These are phyloP conservation scores for Entomortierella lignicola DNA, from an alignment of 192 early-diverging fungal genomes.

Conservation along the genomic window DNA sequence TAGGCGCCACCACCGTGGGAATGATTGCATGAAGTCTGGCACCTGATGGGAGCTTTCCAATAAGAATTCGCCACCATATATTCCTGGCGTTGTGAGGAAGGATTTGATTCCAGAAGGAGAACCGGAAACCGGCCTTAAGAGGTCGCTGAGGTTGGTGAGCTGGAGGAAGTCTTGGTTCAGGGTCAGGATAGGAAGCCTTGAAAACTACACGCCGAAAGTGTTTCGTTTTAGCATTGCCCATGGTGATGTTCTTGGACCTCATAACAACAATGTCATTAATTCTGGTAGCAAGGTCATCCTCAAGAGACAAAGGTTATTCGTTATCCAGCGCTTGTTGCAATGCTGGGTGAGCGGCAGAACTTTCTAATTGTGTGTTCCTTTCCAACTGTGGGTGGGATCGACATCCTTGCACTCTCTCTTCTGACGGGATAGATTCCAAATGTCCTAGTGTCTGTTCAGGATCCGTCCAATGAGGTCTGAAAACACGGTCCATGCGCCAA, in stretches of 20 bases:
- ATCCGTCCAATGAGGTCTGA: not conserved
- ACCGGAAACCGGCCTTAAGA: not conserved
- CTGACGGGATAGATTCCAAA: not conserved
- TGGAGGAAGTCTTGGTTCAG: not conserved
- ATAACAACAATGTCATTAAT: not conserved
- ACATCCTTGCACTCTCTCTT: not conserved
- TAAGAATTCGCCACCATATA: not conserved
- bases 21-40: not conserved
- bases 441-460: not conserved
- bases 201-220: not conserved
- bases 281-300: not conserved
- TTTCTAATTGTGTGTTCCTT: not conserved
- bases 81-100: not conserved
- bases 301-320: not conserved
- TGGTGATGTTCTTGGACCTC: not conserved
- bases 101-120: not conserved
- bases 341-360: not conserved
- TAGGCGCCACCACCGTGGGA: not conserved
- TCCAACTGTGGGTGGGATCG: not conserved
- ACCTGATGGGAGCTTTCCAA: not conserved
- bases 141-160: not conserved
- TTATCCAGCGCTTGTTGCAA: not conserved
- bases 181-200: not conserved
- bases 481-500: not conserved
- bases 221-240: not conserved